phyloP scores from a whole-genome alignment of 208 protist genomes.

The Trichomonas tenax region DNA sequence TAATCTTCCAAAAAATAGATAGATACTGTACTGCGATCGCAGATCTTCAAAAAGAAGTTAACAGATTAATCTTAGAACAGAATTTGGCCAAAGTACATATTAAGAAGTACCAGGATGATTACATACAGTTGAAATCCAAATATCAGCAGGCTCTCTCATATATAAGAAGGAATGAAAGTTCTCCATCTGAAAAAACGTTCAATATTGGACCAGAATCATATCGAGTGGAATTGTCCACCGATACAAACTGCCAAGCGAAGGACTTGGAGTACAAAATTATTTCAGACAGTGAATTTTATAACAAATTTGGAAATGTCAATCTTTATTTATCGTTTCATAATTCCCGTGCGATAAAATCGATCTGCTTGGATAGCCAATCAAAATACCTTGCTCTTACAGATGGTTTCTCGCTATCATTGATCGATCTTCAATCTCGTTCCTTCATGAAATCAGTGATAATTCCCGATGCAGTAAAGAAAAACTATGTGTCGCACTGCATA shows the following conservation, averaged over 20 bases:
- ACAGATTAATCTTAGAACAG: background rate
- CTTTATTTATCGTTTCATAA: background rate
- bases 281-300: background rate
- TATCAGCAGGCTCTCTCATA: background rate
- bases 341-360: background rate
- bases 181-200: background rate
- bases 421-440: background rate
- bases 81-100: background rate
- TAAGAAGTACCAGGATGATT: background rate
- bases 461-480: background rate
- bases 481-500: background rate
- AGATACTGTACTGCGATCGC: too few species aligned
- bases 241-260: background rate
- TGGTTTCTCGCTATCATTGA: background rate
- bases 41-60: background rate
- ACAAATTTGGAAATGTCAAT: background rate
- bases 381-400: background rate
- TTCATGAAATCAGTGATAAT: background rate
- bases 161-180: background rate
- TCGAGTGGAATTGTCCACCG: background rate
- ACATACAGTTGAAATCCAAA: background rate
- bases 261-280: background rate
- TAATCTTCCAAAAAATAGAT: too few species aligned
- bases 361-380: background rate
- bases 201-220: background rate